Conservation (phyloP, 2,329 filamentous ascomycete species). For the Trichoderma hamatum region DNA sequence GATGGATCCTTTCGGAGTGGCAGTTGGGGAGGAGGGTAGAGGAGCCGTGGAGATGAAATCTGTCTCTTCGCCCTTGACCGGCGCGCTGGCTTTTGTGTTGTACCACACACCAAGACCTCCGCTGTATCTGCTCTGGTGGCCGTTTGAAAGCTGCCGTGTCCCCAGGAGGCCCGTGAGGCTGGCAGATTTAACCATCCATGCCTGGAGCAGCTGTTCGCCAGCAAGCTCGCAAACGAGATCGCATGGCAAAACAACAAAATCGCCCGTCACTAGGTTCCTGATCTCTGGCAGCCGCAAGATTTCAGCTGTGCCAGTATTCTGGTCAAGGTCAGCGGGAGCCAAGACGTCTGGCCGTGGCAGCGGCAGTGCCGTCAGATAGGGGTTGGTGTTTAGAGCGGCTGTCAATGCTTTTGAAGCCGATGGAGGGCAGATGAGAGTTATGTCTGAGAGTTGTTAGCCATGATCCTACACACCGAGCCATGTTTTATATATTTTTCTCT, state of each 20-base stretch:
- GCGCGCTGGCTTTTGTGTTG: slow-evolving; percentile 73
- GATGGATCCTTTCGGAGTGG: slow-evolving; percentile 59
- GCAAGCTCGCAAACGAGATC: slow-evolving; percentile 90
- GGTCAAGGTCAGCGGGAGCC: slow-evolving; percentile 73
- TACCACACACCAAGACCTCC: slow-evolving; percentile 92
- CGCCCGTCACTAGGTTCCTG: slow-evolving; percentile 73
- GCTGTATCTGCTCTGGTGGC: slow-evolving; percentile 53
- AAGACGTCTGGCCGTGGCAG: slow-evolving; percentile 74
- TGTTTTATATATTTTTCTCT: neutral
- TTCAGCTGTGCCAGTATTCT: slow-evolving; percentile 87
- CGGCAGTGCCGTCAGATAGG: slow-evolving; percentile 73
- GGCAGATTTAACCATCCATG: slow-evolving; percentile 86
- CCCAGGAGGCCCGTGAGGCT: slow-evolving; percentile 66
- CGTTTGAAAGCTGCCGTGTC: slow-evolving; percentile 46
- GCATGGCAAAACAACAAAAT: slow-evolving; percentile 91
- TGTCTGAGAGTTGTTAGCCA: slow-evolving; percentile 50
- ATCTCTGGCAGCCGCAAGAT: slow-evolving; percentile 84
- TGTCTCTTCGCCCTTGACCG: slow-evolving; percentile 86
- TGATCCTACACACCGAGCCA: neutral
- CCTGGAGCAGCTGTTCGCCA: slow-evolving; percentile 79
- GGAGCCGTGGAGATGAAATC: slow-evolving; percentile 85
- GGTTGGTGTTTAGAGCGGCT: slow-evolving; percentile 73
- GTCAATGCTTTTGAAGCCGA: slow-evolving; percentile 68
- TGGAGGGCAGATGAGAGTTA: slow-evolving; percentile 65
- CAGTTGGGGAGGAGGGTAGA: slow-evolving; percentile 56